Percentiles rank a stretch among this genome's conserved stretches.
Evolutionary conservation across 2,329 filamentous ascomycete species (phyloP).

Genomic region (Zymoseptoria crescenta): DNA sequence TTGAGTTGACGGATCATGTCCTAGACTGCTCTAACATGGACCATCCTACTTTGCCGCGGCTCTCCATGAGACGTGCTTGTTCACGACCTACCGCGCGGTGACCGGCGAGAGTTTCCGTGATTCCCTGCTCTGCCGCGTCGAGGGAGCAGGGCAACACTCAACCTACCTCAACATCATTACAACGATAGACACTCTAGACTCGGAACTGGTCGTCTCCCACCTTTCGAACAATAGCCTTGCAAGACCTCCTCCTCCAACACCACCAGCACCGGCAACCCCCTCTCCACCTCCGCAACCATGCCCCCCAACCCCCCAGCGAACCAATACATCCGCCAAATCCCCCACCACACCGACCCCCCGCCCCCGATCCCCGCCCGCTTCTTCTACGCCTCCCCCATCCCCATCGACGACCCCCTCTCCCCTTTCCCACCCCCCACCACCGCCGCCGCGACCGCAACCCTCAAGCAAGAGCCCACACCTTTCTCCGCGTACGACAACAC

Average conservation of each 20-base stretch:
- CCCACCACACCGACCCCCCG: constrained; percentile 32
- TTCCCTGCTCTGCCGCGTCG: background rate
- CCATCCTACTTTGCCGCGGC: background rate
- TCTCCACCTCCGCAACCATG: background rate
- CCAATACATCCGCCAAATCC: constrained; percentile 39
- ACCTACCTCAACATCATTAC: background rate
- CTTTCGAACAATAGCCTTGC: no score
- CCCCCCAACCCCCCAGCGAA: constrained; percentile 23
- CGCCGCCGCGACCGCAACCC: constrained; percentile 15
- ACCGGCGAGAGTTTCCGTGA: background rate
- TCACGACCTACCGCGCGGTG: background rate
- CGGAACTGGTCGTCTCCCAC: background rate
- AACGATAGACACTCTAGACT: background rate
- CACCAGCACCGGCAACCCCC: no score
- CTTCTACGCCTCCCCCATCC: constrained; percentile 31
- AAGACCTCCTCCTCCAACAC: no score
- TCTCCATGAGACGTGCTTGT: background rate
- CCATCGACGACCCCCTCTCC: constrained; percentile 34
- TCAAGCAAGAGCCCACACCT: constrained; percentile 28
- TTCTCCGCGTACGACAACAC: constrained; percentile 33
- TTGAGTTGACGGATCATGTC: background rate
- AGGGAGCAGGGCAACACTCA: background rate
- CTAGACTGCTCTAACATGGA: background rate
- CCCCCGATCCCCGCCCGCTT: constrained; percentile 30
- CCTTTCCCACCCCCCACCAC: constrained; percentile 29